These are phyloP conservation scores for Ceratobasidium sp. DNA, from an alignment of 1,284 basidiomycete genomes.

Conservation along the genomic window DNA sequence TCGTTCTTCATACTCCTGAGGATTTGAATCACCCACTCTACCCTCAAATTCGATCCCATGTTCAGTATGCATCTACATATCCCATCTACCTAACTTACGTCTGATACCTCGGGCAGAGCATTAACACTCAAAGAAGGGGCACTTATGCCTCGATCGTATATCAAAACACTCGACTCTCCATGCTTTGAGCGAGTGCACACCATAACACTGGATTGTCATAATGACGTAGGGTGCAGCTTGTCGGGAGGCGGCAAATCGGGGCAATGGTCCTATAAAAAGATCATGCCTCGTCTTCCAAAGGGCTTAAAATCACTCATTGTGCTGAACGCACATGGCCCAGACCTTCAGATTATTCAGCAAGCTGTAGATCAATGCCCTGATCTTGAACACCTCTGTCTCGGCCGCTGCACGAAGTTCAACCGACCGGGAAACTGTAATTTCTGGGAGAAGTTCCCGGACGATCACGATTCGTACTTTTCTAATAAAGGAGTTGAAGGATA, in stretches of 20 bases:
- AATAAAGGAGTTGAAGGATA: slow-evolving; percentile 36
- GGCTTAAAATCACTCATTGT: slow-evolving; percentile 24
- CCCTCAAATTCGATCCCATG: neutral
- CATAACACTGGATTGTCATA: slow-evolving; percentile 35
- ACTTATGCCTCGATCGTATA: neutral
- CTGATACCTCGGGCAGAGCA: neutral
- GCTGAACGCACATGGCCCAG: slow-evolving; percentile 36
- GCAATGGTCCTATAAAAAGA: slow-evolving; percentile 37
- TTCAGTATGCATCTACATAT: neutral
- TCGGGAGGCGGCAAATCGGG: neutral
- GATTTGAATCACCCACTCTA: slow-evolving; percentile 7
- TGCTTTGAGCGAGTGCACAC: slow-evolving; percentile 8
- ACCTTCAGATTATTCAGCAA: slow-evolving; percentile 34
- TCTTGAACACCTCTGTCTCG: slow-evolving; percentile 34
- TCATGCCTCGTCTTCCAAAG: slow-evolving; percentile 25
- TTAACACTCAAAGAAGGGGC: neutral
- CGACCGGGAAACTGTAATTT: slow-evolving; percentile 12
- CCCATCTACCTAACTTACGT: too few species aligned
- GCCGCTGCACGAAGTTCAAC: slow-evolving; percentile 40
- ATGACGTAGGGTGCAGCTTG: slow-evolving; percentile 30
- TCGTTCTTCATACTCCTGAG: neutral
- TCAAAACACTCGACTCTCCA: slow-evolving; percentile 14
- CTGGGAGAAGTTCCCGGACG: slow-evolving; percentile 32
- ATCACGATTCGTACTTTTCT: slow-evolving; percentile 44
- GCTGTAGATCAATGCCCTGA: slow-evolving; percentile 29